Conservation (phyloP, 2,329 filamentous ascomycete genomes). For the Tolypocladium endophyticum region DNA sequence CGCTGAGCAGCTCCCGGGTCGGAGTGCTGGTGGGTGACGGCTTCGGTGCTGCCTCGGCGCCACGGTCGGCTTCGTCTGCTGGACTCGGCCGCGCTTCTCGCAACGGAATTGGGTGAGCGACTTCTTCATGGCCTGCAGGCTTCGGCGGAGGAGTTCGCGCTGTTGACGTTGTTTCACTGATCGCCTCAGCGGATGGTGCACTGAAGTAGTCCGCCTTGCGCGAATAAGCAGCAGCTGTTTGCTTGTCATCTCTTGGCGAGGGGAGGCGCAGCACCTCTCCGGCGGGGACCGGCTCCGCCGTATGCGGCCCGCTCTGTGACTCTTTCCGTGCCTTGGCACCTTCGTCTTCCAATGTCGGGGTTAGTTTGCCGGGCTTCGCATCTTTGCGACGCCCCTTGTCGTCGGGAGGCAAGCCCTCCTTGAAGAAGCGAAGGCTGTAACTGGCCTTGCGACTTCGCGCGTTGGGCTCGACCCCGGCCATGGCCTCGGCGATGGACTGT, state of each 20-base stretch:
- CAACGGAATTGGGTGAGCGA: conserved; percentile 9
- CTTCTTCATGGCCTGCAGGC: conserved; percentile 11
- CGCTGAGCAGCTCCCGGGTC: conserved; percentile 26
- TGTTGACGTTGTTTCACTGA: conserved; percentile 2
- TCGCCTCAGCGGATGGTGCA: conserved; percentile 3
- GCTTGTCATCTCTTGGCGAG: background rate
- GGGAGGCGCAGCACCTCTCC: background rate
- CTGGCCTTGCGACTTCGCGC: conserved; percentile 57
- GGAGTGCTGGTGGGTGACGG: conserved; percentile 29
- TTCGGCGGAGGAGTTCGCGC: conserved; percentile 8
- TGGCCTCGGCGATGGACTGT: conserved; percentile 51
- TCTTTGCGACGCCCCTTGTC: conserved; percentile 47
- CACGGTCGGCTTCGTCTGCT: conserved; percentile 13
- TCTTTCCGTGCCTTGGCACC: background rate
- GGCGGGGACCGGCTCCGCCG: background rate
- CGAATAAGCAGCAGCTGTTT: background rate
- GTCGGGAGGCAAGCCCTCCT: conserved; percentile 50
- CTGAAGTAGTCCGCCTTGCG: conserved; percentile 8
- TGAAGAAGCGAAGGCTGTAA: conserved; percentile 57
- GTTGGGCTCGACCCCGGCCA: conserved; percentile 51
- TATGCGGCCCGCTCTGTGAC: background rate
- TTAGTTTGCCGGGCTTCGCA: conserved; percentile 22
- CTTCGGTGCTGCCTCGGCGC: conserved; percentile 17
- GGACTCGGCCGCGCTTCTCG: conserved; percentile 14
- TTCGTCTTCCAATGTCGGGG: conserved; percentile 24